Evolutionary conservation across 108 stramenopile genomes (phyloP).

Genomic region (Nannochloropsis oceanica): DNA sequence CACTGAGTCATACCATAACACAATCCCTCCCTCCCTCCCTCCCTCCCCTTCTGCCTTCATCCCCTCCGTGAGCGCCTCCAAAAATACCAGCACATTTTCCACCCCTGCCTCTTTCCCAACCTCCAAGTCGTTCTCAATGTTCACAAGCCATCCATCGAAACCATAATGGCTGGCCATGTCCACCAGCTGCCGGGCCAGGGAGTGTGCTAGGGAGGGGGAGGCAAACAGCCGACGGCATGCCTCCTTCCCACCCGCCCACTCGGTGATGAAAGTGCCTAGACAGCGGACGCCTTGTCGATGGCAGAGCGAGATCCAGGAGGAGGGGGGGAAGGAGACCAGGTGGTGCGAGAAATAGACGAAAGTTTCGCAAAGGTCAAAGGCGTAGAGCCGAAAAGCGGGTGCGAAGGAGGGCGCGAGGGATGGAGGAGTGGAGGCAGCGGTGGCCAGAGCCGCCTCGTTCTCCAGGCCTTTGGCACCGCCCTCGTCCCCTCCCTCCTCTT

Average conservation of each 20-base stretch:
- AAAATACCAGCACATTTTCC: not conserved
- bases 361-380: not conserved
- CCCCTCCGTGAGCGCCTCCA: not conserved
- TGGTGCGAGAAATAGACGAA: not conserved
- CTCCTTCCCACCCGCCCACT: not conserved
- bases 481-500: not conserved
- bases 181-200: not conserved
- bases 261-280: not conserved
- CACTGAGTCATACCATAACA: not conserved
- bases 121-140: not conserved
- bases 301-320: not conserved
- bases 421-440: not conserved
- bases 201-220: not conserved
- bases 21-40: not conserved
- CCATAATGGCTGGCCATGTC: not conserved
- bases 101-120: not conserved
- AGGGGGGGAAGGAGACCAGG: not conserved
- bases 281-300: not conserved
- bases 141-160: not conserved
- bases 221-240: not conserved
- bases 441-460: too few species aligned
- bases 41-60: not conserved
- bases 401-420: not conserved
- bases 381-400: not conserved
- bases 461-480: too few species aligned